These are phyloP conservation scores for Botrytis elliptica DNA, from an alignment of 2,329 filamentous ascomycete genomes.

Conservation along the genomic window DNA sequence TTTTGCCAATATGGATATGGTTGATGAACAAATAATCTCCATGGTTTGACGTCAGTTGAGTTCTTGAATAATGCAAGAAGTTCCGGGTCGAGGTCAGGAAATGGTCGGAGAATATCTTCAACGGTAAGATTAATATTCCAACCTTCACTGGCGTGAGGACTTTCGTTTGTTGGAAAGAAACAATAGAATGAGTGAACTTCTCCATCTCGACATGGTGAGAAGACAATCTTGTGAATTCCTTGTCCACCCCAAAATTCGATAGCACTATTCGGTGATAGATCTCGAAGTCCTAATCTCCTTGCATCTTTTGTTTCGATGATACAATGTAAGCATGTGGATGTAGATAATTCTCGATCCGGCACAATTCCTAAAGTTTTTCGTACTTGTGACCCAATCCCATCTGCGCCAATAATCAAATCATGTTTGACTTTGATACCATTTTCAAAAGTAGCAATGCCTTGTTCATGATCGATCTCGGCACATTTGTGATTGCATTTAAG, in stretches of 20 bases:
- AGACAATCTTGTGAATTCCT: constrained; percentile 44
- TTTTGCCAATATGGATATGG: constrained; percentile 58
- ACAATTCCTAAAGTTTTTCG: constrained; percentile 58
- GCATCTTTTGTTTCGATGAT: constrained; percentile 38
- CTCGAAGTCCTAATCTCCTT: constrained; percentile 29
- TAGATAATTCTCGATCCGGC: constrained; percentile 40
- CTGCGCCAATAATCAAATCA: constrained; percentile 47
- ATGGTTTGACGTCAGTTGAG: constrained; percentile 37
- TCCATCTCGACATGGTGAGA: constrained; percentile 42
- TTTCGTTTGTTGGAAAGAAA: constrained; percentile 39
- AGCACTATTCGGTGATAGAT: constrained; percentile 31
- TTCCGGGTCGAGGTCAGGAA: constrained; percentile 54
- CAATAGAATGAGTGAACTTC: constrained; percentile 44
- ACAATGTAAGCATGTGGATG: constrained; percentile 43
- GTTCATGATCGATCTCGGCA: constrained; percentile 48
- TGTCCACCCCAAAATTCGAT: constrained; percentile 41
- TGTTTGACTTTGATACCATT: constrained; percentile 35
- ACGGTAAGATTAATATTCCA: constrained; percentile 41
- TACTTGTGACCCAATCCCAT: constrained; percentile 63
- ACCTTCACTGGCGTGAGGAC: constrained; percentile 33
- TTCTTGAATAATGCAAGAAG: constrained; percentile 33
- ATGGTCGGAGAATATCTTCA: constrained; percentile 60
- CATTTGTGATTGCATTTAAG: constrained; percentile 52
- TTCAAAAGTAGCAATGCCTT: constrained; percentile 45
- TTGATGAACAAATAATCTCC: constrained; percentile 47